These are phyloP conservation scores for Starmerella floricola DNA, from an alignment of 805 yeast species.

Conservation along the genomic window DNA sequence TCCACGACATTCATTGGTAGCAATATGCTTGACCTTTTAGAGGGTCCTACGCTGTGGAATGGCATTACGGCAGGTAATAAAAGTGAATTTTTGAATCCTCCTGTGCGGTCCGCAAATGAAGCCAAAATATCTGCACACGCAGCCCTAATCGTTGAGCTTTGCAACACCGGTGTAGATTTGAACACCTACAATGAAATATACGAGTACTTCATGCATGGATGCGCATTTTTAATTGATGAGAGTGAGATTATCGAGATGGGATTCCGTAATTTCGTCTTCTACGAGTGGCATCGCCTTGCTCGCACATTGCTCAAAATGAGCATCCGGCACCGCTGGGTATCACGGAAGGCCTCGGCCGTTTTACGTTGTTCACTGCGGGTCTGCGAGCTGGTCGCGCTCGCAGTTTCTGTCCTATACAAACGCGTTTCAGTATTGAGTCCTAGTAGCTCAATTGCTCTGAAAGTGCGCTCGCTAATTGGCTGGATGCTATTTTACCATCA, in stretches of 20 bases:
- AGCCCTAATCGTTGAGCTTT: not conserved
- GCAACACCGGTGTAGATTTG: not conserved
- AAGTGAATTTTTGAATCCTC: not conserved
- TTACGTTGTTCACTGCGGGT: not conserved
- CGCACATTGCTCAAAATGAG: conserved; percentile 4
- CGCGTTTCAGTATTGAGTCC: conserved; percentile 2
- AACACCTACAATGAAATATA: conserved; percentile 11
- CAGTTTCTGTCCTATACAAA: conserved; percentile 2
- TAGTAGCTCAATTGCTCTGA: not conserved
- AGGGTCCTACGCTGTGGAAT: conserved; percentile 6
- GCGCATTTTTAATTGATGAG: conserved; percentile 14
- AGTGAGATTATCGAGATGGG: conserved; percentile 11
- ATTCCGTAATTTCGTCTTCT: conserved; percentile 4
- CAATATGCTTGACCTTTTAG: conserved; percentile 8
- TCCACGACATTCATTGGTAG: conserved; percentile 15
- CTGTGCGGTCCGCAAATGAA: conserved; percentile 2
- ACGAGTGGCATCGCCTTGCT: conserved; percentile 12
- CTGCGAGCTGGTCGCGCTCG: conserved; percentile 1
- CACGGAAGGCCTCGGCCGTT: not conserved
- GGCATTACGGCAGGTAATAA: not conserved
- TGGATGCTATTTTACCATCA: conserved; percentile 15
- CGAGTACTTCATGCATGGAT: conserved; percentile 16
- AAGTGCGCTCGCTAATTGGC: conserved; percentile 1
- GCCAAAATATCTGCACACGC: conserved; percentile 7
- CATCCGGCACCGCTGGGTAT: not conserved